phyloP scores from a whole-genome alignment of 495 filamentous ascomycete genomes.

The Filosporella fistucella region DNA sequence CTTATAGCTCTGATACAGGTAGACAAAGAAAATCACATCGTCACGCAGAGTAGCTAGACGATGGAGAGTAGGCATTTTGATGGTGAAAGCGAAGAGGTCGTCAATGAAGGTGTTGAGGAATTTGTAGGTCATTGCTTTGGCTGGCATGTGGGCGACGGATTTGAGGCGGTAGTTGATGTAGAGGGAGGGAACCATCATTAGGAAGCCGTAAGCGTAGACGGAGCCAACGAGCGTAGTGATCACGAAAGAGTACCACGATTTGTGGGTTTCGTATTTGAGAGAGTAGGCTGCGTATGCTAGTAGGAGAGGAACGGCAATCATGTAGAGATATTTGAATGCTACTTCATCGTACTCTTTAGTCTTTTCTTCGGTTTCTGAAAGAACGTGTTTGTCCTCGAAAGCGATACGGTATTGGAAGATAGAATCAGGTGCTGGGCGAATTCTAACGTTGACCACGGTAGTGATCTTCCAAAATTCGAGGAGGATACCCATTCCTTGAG shows the following conservation, averaged over 20 bases:
- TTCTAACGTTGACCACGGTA: conserved; percentile 87
- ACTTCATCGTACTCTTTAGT: conserved; percentile 98
- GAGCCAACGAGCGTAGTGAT: conserved; percentile 88
- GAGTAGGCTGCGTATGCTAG: conserved; percentile 87
- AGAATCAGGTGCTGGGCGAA: conserved; percentile 59
- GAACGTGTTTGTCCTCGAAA: conserved; percentile 96
- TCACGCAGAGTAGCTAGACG: conserved; percentile 91
- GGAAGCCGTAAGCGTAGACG: conserved; percentile 96
- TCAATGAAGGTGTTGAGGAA: conserved; percentile 74
- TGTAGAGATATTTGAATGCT: conserved; percentile 94
- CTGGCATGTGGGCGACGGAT: conserved; percentile 96
- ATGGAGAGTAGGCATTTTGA: conserved; percentile 97
- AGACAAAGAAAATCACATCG: conserved; percentile 97
- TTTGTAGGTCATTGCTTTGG: conserved; percentile 94
- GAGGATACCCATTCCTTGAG: conserved; percentile 83
- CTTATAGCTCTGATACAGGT: conserved; percentile 90
- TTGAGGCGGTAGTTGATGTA: conserved; percentile 99
- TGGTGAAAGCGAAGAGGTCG: conserved; percentile 92
- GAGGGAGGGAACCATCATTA: conserved; percentile 97
- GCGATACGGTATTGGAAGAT: conserved; percentile 77
- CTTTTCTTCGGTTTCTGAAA: conserved; percentile 92
- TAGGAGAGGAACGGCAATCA: conserved; percentile 82
- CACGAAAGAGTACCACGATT: conserved; percentile 95
- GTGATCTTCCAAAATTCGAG: conserved; percentile 98
- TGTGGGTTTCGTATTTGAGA: conserved; percentile 89